Evolutionary conservation across 2,329 filamentous ascomycete genomes (phyloP), one percentile per base, ranked within the genome.

Genomic region (Dactylonectria macrodidyma): DNA sequence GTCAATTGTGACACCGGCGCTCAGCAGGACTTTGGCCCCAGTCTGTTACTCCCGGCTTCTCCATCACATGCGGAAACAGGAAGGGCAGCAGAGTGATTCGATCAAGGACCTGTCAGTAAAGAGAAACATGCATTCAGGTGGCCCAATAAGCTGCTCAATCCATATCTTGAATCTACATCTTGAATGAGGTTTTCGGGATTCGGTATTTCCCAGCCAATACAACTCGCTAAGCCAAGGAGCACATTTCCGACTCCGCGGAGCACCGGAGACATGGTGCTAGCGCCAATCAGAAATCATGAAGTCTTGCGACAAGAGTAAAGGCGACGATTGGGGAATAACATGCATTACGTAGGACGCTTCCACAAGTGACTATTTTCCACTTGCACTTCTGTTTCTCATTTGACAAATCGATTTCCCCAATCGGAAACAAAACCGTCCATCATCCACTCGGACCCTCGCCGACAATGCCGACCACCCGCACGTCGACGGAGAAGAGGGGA

Each of bases 1-100:
- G 26, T 66, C 5, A 71, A 75, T 19, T 46, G 66, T 8, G 71
- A 75, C 19, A 70, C 67, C 2, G 71, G 62, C 0, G 7, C 46
- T 1, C 22, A 59, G 4, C 73, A 75, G 16, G 71, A 75, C 52
- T 75, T 73, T 47, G 73, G 71, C 0, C 73, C 73, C 2, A 71
- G 52, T 0, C 48, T 75, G 1, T 46, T 75, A 26, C 8, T 73
- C 6, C 59, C 67, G 6, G 2, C 6, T 6, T 12, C 30, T 33
- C 51, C 10, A 10, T 10, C n/a, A 16, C 33, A 3, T 12, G 5
- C 22, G 19, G n/a, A 22, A 14, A 8, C n/a, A 12, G 10, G 22
- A 5, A n/a, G 1, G 26, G 16, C 7, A 19, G 14, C 26, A 9
- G 3, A 19, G 14, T 16, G 12, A 38, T 38, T 14, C 11, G 9